These are phyloP conservation scores for Coniochaeta sp. DNA, from an alignment of 2,329 filamentous ascomycete genomes.

Conservation along the genomic window DNA sequence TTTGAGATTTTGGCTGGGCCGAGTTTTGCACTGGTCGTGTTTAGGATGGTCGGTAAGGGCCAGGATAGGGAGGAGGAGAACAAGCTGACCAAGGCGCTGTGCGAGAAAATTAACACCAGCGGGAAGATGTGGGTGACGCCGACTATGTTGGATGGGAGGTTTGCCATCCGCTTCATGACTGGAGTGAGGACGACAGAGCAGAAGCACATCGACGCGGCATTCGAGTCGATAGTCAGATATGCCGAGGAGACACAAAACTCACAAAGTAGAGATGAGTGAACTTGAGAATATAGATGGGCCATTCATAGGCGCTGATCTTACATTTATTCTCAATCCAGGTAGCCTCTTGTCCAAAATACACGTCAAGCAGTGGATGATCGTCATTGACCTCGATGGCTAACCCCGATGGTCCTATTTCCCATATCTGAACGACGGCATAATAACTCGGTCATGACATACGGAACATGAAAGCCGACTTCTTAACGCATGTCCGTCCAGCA, in stretches of 20 bases:
- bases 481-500: not conserved
- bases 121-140: conserved; percentile 81
- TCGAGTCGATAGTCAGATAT: conserved; percentile 61
- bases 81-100: conserved; percentile 63
- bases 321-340: not conserved
- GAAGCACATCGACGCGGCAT: conserved; percentile 63
- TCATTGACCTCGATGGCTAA: no score
- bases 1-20: conserved; percentile 71
- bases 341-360: no score
- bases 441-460: no score
- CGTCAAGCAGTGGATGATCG: no score
- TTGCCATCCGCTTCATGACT: conserved; percentile 76
- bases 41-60: conserved; percentile 44
- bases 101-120: conserved; percentile 63
- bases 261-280: not conserved
- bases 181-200: conserved; percentile 63
- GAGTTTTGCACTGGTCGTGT: conserved; percentile 70
- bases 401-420: no score
- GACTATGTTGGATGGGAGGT: conserved; percentile 62
- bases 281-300: not conserved
- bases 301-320: not conserved
- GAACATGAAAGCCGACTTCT: no score
- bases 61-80: conserved; percentile 35
- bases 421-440: not conserved
- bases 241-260: conserved; percentile 41